These are phyloP conservation scores for Pochonia chlamydosporia DNA, from an alignment of 2,329 filamentous ascomycete species.

Conservation along the genomic window DNA sequence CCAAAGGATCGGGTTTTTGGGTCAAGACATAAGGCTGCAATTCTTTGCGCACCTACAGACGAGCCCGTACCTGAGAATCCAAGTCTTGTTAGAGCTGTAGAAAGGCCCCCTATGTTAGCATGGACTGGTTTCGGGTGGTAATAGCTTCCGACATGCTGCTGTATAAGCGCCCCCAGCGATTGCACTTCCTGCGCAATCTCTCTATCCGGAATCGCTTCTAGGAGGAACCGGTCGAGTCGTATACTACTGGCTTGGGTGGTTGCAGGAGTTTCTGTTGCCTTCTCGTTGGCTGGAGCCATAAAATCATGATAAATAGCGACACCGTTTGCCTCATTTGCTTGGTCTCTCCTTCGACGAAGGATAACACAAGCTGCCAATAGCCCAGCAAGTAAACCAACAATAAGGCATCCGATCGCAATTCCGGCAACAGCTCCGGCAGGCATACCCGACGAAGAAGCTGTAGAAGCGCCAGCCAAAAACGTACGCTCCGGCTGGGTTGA, in stretches of 20 bases:
- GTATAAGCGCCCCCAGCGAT: slow-evolving; percentile 28
- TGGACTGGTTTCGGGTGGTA: slow-evolving; percentile 26
- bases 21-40: slow-evolving; percentile 25
- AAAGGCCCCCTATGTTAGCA: not conserved
- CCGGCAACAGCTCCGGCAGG: slow-evolving; percentile 17
- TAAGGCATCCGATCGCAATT: slow-evolving; percentile 20
- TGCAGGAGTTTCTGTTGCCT: not conserved
- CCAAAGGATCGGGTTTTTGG: slow-evolving; percentile 24
- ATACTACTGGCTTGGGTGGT: slow-evolving; percentile 16
- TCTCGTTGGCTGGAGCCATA: no score
- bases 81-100: slow-evolving; percentile 1
- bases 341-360: slow-evolving; percentile 13
- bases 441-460: slow-evolving; percentile 2
- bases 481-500: no score
- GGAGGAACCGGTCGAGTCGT: slow-evolving; percentile 28
- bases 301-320: not conserved
- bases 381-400: slow-evolving; percentile 22
- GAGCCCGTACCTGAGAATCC: slow-evolving; percentile 9
- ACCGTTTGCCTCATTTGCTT: not conserved
- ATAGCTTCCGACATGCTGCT: slow-evolving; percentile 33
- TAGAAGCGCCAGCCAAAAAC: not conserved
- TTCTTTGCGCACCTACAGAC: not conserved
- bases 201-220: slow-evolving; percentile 29
- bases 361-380: slow-evolving; percentile 20
- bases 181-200: slow-evolving; percentile 26